Conservation (phyloP, 1,139 yeast genomes). For the Saccharomyces uvarum region DNA sequence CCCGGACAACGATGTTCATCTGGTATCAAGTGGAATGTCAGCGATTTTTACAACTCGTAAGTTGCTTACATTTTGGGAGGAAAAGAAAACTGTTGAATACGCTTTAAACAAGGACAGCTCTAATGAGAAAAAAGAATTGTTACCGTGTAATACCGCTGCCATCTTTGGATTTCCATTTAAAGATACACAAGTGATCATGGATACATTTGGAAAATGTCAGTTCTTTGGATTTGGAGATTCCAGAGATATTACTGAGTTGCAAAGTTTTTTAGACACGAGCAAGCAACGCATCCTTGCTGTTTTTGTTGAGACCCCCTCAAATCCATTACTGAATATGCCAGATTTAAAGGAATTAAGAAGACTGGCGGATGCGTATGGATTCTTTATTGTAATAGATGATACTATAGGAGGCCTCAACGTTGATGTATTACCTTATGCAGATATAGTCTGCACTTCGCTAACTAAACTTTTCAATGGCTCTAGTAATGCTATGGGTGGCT, state of each 20-base stretch:
- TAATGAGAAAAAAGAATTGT: neutral
- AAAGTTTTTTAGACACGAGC: slow-evolving; percentile 43
- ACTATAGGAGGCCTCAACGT: slow-evolving; percentile 88
- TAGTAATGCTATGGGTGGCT: slow-evolving; percentile 93
- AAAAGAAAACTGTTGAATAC: slow-evolving; percentile 36
- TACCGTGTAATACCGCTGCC: slow-evolving; percentile 37
- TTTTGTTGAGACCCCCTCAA: slow-evolving; percentile 90
- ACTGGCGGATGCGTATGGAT: slow-evolving; percentile 61
- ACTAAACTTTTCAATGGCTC: slow-evolving; percentile 96
- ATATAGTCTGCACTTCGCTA: slow-evolving; percentile 79
- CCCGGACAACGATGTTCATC: slow-evolving; percentile 45
- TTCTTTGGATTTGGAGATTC: slow-evolving; percentile 83
- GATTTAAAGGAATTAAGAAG: slow-evolving; percentile 55
- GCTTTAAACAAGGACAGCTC: neutral
- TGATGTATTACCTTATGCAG: slow-evolving; percentile 74
- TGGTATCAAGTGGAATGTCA: slow-evolving; percentile 93
- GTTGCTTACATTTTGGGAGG: slow-evolving; percentile 39
- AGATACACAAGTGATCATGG: slow-evolving; percentile 77
- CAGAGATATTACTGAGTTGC: slow-evolving; percentile 60
- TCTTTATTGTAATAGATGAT: slow-evolving; percentile 86
- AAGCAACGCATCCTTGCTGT: slow-evolving; percentile 62
- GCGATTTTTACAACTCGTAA: slow-evolving; percentile 79
- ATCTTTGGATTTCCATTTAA: slow-evolving; percentile 95
- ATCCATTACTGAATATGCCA: slow-evolving; percentile 82
- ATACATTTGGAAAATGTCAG: slow-evolving; percentile 82